Evolutionary conservation across 2,329 filamentous ascomycete genomes (phyloP).

Genomic region (Claviceps maximensis): DNA sequence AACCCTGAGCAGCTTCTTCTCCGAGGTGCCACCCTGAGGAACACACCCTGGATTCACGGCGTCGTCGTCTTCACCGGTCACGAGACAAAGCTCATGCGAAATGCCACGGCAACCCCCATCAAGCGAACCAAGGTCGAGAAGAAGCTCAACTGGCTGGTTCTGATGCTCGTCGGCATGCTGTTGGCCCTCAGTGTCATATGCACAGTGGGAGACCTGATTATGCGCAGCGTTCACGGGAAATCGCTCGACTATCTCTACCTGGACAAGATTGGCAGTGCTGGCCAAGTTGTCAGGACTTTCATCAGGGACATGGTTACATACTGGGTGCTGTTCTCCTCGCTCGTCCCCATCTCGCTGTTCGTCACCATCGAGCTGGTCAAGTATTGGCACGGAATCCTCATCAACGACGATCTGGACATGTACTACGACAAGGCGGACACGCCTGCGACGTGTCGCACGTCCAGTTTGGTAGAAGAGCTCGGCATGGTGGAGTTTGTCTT

Average conservation of each 20-base stretch:
- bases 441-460: conserved; percentile 88
- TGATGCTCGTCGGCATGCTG: conserved; percentile 78
- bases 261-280: conserved; percentile 40
- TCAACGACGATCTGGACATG: conserved; percentile 94
- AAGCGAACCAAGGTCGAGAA: conserved; percentile 94
- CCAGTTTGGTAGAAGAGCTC: conserved; percentile 88
- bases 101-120: conserved; percentile 92
- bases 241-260: conserved; percentile 64
- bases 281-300: conserved; percentile 58
- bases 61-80: conserved; percentile 88
- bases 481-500: conserved; percentile 99
- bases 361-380: conserved; percentile 97
- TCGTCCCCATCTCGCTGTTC: conserved; percentile 95
- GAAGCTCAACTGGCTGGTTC: conserved; percentile 84
- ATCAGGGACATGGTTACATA: conserved; percentile 94
- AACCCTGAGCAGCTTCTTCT: conserved; percentile 88
- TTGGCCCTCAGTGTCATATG: conserved; percentile 76
- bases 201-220: conserved; percentile 79
- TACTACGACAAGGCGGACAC: conserved; percentile 95
- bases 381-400: conserved; percentile 94
- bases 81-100: conserved; percentile 97
- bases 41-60: conserved; percentile 94
- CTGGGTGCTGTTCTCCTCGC: conserved; percentile 92
- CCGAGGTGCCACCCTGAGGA: conserved; percentile 83
- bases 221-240: conserved; percentile 48